A percentile compares a stretch with the other conserved stretches of the same genome.
phyloP scores from a whole-genome alignment of 441 rosid genomes.

The Biscutella laevigata region DNA sequence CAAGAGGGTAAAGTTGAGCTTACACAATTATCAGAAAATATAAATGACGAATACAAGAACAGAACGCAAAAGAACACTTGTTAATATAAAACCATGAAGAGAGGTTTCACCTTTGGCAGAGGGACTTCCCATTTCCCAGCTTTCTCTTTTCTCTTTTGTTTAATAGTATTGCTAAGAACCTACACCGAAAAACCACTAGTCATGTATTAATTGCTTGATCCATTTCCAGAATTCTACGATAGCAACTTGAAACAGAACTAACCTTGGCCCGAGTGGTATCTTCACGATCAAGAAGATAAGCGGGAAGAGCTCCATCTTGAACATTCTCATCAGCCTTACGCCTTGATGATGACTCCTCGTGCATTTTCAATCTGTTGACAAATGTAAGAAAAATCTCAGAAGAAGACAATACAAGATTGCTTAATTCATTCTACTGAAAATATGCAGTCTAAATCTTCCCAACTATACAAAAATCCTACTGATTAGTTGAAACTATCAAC shows the following conservation, averaged over 20 bases:
- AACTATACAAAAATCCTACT: background rate
- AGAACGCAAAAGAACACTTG: too few species aligned
- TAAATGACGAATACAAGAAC: background rate
- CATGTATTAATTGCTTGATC: background rate
- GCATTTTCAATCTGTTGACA: conserved; percentile 61
- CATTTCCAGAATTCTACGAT: background rate
- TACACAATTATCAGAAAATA: background rate
- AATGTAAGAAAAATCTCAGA: background rate
- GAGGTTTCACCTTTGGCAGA: conserved; percentile 55
- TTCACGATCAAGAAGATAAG: conserved; percentile 90
- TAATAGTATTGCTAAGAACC: conserved; percentile 84
- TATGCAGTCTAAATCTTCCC: too few species aligned
- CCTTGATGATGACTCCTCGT: conserved; percentile 71
- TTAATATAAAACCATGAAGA: too few species aligned
- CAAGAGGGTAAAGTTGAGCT: background rate
- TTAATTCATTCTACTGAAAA: background rate
- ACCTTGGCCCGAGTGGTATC: conserved; percentile 77
- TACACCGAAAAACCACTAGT: conserved; percentile 19
- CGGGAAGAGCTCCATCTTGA: conserved; percentile 84
- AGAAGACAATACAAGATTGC: background rate
- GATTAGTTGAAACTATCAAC: background rate
- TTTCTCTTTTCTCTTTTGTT: conserved; percentile 94
- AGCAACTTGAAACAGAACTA: background rate
- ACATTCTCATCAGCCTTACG: conserved; percentile 81
- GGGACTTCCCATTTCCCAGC: conserved; percentile 99